A percentile compares a stretch with the other conserved stretches of the same genome.
These are phyloP conservation scores for Paecilomyces fulvus DNA, from an alignment of 2,329 filamentous ascomycete genomes.

Conservation along the genomic window DNA sequence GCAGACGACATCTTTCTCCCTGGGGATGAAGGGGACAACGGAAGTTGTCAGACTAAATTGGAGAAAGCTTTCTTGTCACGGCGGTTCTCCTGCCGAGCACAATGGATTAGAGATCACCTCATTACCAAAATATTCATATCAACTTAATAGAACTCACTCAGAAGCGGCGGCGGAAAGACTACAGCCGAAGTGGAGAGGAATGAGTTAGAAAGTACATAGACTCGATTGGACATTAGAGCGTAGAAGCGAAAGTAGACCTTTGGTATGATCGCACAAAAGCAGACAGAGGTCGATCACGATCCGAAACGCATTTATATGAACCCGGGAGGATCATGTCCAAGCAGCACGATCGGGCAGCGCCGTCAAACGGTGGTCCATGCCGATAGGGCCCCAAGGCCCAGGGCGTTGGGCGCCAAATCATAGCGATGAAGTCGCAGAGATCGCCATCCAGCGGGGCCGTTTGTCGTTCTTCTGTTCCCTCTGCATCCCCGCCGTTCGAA, in stretches of 20 bases:
- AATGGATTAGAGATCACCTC: neutral
- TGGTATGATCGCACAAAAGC: neutral
- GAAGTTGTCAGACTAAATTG: neutral
- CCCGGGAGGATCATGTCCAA: neutral
- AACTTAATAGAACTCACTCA: neutral
- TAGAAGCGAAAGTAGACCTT: neutral
- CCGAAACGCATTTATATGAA: neutral
- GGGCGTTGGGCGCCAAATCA: neutral
- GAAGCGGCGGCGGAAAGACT: neutral
- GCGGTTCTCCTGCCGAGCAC: neutral
- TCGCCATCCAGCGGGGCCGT: neutral
- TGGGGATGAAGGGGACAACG: neutral
- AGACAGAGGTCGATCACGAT: neutral
- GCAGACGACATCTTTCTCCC: conserved; percentile 14
- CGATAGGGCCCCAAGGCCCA: neutral
- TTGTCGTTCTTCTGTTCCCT: neutral
- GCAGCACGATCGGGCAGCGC: neutral
- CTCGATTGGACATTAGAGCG: neutral
- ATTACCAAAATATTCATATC: neutral
- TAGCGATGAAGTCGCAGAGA: neutral
- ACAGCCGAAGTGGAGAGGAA: neutral
- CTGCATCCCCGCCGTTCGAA: neutral
- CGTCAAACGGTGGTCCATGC: neutral
- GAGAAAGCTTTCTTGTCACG: neutral
- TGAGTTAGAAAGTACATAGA: neutral